Evolutionary conservation across 768 basidiomycete species (phyloP).

Genomic region (Lanmaoa pseudosensibilis): DNA sequence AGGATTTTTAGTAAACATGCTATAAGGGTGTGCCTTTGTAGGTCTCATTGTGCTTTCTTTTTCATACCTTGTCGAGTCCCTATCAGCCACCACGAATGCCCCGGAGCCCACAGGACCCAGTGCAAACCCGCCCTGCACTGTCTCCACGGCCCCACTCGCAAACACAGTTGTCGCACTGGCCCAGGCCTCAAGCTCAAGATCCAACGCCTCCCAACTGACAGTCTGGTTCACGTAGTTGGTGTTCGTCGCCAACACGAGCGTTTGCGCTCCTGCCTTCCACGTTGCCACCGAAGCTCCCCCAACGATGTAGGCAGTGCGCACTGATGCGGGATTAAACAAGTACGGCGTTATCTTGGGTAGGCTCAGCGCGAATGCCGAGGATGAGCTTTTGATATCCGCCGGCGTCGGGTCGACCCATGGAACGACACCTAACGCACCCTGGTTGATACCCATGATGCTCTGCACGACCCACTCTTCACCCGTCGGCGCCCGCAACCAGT

Average conservation of each 20-base stretch:
- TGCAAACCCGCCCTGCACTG: conserved; percentile 6
- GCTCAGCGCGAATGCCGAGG: conserved; percentile 48
- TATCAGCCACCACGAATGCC: conserved; percentile 15
- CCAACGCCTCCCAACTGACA: conserved; percentile 35
- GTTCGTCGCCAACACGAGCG: conserved; percentile 53
- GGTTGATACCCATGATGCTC: conserved; percentile 66
- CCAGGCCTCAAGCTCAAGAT: conserved; percentile 15
- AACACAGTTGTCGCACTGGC: conserved; percentile 1
- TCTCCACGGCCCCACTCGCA: conserved; percentile 16
- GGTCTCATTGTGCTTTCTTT: no score
- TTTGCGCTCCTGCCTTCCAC: conserved; percentile 44
- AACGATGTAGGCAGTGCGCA: conserved; percentile 40
- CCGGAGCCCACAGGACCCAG: conserved; percentile 29
- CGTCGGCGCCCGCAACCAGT: conserved; percentile 63
- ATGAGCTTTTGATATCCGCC: conserved; percentile 50
- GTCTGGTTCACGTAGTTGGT: conserved; percentile 41
- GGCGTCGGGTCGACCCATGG: conserved; percentile 54
- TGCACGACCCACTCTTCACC: conserved; percentile 70
- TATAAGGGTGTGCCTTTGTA: no score
- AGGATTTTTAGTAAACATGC: not conserved
- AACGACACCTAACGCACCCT: conserved; percentile 59
- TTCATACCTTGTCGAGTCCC: not conserved
- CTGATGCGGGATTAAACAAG: conserved; percentile 44
- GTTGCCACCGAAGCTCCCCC: conserved; percentile 49
- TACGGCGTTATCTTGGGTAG: conserved; percentile 47